Percentiles rank a stretch among this genome's conserved stretches.
These are phyloP conservation scores for Xylona heveae DNA, from an alignment of 495 filamentous ascomycete species.

Conservation along the genomic window DNA sequence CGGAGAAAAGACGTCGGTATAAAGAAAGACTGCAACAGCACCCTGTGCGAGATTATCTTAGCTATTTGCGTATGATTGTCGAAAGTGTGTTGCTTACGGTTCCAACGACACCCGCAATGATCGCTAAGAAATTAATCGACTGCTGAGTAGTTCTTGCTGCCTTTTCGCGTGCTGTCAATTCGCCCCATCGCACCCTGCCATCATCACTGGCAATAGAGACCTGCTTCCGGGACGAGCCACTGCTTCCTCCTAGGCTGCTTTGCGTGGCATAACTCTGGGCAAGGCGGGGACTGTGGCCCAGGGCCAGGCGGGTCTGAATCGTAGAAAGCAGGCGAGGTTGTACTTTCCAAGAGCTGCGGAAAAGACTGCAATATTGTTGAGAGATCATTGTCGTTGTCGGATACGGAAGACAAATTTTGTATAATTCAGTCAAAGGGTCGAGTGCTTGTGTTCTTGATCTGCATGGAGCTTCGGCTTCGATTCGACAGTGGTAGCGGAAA, in stretches of 20 bases:
- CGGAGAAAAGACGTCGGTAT: constrained; percentile 66
- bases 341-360: too few relatives aligned
- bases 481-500: too few relatives aligned
- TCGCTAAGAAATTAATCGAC: constrained; percentile 62
- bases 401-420: too few relatives aligned
- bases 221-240: constrained; percentile 26
- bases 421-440: too few relatives aligned
- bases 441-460: too few relatives aligned
- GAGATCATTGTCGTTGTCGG: too few relatives aligned
- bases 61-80: constrained; percentile 2
- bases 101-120: constrained; percentile 49
- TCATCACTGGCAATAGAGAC: constrained; percentile 70
- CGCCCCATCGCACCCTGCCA: constrained; percentile 56
- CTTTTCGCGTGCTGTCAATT: constrained; percentile 58
- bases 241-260: constrained; percentile 10
- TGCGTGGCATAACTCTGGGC: constrained; percentile 30
- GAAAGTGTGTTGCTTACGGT: constrained; percentile 31
- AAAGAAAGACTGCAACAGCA: constrained; percentile 57
- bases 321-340: constrained; percentile 12
- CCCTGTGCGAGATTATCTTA: constrained; percentile 25
- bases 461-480: too few relatives aligned
- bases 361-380: constrained; percentile 8
- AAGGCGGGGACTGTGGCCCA: constrained; percentile 4
- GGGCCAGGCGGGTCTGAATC: constrained; percentile 8
- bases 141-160: constrained; percentile 74